phyloP scores from a whole-genome alignment of 2,329 filamentous ascomycete species.

The Sporothrix curviconia region DNA sequence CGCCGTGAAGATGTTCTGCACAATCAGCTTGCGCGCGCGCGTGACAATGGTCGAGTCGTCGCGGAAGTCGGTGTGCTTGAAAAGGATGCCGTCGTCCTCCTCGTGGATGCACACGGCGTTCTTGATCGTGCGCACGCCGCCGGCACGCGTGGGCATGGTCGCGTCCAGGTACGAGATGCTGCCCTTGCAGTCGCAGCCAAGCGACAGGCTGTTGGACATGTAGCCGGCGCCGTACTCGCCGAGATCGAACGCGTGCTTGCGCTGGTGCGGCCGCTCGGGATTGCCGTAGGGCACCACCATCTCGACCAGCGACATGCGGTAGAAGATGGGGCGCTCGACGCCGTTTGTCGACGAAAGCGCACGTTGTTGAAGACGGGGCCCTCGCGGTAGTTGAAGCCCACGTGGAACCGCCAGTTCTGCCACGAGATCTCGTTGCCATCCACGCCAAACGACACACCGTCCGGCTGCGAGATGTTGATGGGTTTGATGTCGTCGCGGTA shows the following conservation, averaged over 20 bases:
- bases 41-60: slow-evolving; percentile 84
- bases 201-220: slow-evolving; percentile 70
- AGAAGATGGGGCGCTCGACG: slow-evolving; percentile 71
- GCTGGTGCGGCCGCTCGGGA: slow-evolving; percentile 70
- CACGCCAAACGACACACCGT: slow-evolving; percentile 75
- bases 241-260: slow-evolving; percentile 75
- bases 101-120: slow-evolving; percentile 95
- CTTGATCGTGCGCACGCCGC: slow-evolving; percentile 73
- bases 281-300: slow-evolving; percentile 93
- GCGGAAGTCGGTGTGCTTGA: slow-evolving; percentile 92
- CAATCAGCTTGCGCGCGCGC: slow-evolving; percentile 73
- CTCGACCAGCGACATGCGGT: slow-evolving; percentile 79
- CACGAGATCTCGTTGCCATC: slow-evolving; percentile 66
- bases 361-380: slow-evolving; percentile 88
- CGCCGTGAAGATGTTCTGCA: slow-evolving; percentile 90
- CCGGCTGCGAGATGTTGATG: slow-evolving; percentile 64
- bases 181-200: slow-evolving; percentile 83
- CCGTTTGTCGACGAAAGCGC: slow-evolving; percentile 71
- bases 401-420: slow-evolving; percentile 90
- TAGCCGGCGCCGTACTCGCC: slow-evolving; percentile 70
- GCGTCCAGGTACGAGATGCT: slow-evolving; percentile 89
- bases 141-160: slow-evolving; percentile 71
- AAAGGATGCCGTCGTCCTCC: slow-evolving; percentile 83
- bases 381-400: slow-evolving; percentile 92
- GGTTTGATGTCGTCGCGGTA: slow-evolving; percentile 77